These are phyloP conservation scores for Coemansia asiatica DNA, from an alignment of 192 early-diverging fungal species.

Conservation along the genomic window DNA sequence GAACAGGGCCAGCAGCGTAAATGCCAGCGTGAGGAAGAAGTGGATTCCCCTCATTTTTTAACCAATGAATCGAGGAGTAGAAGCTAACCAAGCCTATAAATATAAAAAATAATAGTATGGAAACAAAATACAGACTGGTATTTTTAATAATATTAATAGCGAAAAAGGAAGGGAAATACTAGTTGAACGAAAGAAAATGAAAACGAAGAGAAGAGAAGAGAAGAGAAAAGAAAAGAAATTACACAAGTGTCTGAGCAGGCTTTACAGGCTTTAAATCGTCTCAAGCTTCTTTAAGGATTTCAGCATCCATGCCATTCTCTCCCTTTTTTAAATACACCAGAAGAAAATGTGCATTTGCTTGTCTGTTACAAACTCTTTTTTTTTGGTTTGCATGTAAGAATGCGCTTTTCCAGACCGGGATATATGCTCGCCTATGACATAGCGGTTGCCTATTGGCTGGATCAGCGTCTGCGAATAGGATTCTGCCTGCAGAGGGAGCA, in stretches of 20 bases:
- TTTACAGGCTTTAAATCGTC: not conserved
- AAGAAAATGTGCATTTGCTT: constrained; percentile 1
- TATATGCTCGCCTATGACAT: constrained; percentile 26
- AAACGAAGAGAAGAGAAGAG: constrained; percentile 13
- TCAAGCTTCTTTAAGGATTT: not conserved
- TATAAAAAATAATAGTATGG: not conserved
- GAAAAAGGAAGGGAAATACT: constrained; percentile 8
- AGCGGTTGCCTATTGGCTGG: constrained; percentile 37
- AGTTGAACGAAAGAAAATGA: constrained; percentile 7
- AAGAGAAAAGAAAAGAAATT: constrained; percentile 12
- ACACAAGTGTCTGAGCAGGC: not conserved
- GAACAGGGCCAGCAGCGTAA: constrained; percentile 46
- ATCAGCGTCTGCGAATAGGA: constrained; percentile 24
- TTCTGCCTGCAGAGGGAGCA: constrained; percentile 2
- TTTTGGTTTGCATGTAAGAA: constrained; percentile 9
- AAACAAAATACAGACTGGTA: not conserved
- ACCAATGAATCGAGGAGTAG: constrained; percentile 4
- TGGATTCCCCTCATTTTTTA: constrained; percentile 40
- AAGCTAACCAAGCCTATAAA: not conserved
- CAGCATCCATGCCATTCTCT: not conserved
- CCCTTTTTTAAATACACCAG: constrained; percentile 24
- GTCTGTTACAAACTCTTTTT: constrained; percentile 5
- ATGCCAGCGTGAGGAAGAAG: constrained; percentile 53
- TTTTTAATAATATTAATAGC: constrained; percentile 16
- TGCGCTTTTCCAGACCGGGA: constrained; percentile 5